Evolutionary conservation across 148 eudicot genomes (phyloP), one percentile per base, ranked within the genome.

Genomic region (Dianthus caryophyllus): DNA sequence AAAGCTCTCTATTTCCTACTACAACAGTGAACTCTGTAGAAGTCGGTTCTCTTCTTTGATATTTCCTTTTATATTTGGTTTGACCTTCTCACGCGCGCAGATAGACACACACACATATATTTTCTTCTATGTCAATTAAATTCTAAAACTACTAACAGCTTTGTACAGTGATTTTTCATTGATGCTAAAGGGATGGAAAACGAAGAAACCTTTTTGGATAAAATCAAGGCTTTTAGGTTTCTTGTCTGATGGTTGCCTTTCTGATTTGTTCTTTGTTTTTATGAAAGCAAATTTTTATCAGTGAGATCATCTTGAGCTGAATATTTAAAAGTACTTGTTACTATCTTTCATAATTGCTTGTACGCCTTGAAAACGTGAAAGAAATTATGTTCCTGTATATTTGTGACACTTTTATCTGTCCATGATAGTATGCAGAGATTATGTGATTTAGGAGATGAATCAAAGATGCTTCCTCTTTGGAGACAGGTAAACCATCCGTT

Each of bases 391-490:
- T 41, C 31, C 30, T 72, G 62, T 55, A 33, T 46, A 27, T 44
- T 66, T 65, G n/a, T 71, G 49, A 68, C 70, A 69, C 66, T 7
- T 33, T 33, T 33, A 7, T 33, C 62, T 70, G 44, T 77, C 22
- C 61, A 48, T 73, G 75, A 72, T 80, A 94, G 99, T 75, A 72
- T 87, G 75, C 99, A 94, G 81, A 73, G 88, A 72, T 75, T 90
- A 75, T 82, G 86, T 70, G 89, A 76, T 72, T 80, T 90, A 68
- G 96, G 90, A 41, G 96, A 86, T 51, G 99, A 94, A 79, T 77
- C 99, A 52, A 90, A 84, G 79, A 64, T 83, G 52, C 88, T 94
- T 67, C 99, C 99, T 74, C 92, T 94, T 54, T 94, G 99, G 99
- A 84, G 88, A 84, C 99, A 94, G 87, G 99, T 88, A 75, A 73